Percentiles rank a stretch among this genome's conserved stretches.
These are phyloP conservation scores for Lepidopterella palustris DNA, from an alignment of 495 filamentous ascomycete genomes.

Conservation along the genomic window DNA sequence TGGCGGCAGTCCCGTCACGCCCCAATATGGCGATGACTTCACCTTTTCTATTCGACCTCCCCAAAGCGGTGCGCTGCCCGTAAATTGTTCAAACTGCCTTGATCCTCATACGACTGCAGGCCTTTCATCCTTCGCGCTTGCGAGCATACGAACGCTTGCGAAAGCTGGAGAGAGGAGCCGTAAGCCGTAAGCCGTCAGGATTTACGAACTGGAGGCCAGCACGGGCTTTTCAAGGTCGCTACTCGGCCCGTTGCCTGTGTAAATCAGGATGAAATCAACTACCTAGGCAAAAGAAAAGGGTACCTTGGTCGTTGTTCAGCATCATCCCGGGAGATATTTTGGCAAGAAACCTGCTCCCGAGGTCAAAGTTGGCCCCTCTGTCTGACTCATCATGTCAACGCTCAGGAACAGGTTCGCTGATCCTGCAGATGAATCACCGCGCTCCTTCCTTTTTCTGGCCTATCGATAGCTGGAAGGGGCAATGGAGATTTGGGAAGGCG, in stretches of 20 bases:
- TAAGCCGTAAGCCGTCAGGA: neutral
- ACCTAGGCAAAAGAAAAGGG: no score
- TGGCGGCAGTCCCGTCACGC: neutral
- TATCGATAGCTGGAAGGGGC: no score
- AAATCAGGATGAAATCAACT: conserved; percentile 1
- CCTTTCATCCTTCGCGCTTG: no score
- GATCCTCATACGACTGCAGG: no score
- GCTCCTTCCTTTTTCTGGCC: no score
- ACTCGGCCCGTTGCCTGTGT: neutral
- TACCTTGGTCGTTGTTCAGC: neutral
- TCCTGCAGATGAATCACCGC: conserved; percentile 20
- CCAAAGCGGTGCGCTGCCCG: neutral
- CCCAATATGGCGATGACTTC: conserved; percentile 1
- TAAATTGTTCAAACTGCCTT: no score
- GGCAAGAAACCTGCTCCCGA: no score
- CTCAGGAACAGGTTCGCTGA: conserved; percentile 28
- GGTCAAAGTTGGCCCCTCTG: no score
- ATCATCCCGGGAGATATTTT: neutral
- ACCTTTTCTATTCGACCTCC: neutral
- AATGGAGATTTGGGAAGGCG: no score
- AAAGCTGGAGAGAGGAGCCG: neutral
- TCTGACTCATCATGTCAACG: neutral
- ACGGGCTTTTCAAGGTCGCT: neutral
- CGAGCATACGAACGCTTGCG: neutral
- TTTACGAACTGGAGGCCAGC: no score